Conservation (phyloP, 352 stramenopile genomes). For the Phytophthora tentaculata region DNA sequence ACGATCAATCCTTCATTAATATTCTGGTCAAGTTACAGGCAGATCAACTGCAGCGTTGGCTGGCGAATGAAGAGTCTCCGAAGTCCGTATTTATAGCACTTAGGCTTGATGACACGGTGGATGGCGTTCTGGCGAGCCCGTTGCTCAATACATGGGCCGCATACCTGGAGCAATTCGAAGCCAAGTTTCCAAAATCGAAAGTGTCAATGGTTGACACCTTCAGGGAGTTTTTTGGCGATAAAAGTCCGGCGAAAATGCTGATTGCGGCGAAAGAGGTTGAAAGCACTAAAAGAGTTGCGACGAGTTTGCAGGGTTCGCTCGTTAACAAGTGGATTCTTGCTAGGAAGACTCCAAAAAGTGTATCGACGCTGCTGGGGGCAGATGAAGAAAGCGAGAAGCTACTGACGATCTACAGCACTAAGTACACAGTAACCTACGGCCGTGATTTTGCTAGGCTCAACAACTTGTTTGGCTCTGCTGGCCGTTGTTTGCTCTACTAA, state of each 20-base stretch:
- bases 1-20: background rate
- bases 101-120: background rate
- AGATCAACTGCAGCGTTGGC: background rate
- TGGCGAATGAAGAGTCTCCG: slow-evolving; percentile 1
- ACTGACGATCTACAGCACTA: background rate
- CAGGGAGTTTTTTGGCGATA: background rate
- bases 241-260: background rate
- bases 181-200: background rate
- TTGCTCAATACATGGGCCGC: slow-evolving; percentile 1
- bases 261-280: background rate
- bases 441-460: no score
- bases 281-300: background rate
- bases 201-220: slow-evolving; percentile 12
- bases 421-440: background rate
- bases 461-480: no score
- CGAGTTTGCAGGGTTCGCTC: background rate
- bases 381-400: background rate
- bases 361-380: background rate
- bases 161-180: slow-evolving; percentile 6
- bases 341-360: background rate
- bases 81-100: background rate
- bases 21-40: background rate
- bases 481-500: no score
- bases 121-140: slow-evolving; percentile 3
- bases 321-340: slow-evolving; percentile 8